Evolutionary conservation across 305 asterid genomes (phyloP).

Genomic region (Plantago coronopus): DNA sequence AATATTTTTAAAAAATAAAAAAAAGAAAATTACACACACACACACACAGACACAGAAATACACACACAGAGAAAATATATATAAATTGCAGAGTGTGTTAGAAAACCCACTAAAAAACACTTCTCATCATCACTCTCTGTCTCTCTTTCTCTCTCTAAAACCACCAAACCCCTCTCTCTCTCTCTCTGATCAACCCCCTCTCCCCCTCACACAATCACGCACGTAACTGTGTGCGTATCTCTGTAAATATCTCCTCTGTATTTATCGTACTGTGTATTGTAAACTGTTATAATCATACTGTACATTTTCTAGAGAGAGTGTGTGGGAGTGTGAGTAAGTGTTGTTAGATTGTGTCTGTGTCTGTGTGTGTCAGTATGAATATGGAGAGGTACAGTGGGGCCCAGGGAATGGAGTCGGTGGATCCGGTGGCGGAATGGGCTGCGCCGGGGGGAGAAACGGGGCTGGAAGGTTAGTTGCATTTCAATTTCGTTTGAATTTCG

Average conservation of each 20-base stretch:
- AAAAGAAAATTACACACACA: no score
- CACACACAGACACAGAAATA: no score
- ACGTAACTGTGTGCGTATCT: constrained; percentile 18
- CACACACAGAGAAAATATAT: no score
- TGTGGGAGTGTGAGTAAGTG: constrained; percentile 20
- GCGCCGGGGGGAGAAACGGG: constrained; percentile 90
- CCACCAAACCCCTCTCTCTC: constrained; percentile 38
- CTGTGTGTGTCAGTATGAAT: constrained; percentile 18
- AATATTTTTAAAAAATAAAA: no score
- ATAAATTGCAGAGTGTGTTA: constrained; percentile 19
- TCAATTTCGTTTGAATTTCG: constrained; percentile 50
- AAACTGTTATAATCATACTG: no score
- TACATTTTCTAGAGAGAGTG: no score
- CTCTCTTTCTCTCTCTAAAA: constrained; percentile 31
- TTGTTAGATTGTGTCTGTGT: constrained; percentile 7
- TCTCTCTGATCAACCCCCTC: constrained; percentile 27
- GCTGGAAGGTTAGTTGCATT: constrained; percentile 80
- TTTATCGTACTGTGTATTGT: no score
- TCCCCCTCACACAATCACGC: constrained; percentile 33
- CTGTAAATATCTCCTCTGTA: neutral
- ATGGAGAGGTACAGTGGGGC: constrained; percentile 73
- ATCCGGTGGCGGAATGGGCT: constrained; percentile 91
- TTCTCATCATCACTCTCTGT: constrained; percentile 19
- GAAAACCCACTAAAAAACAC: constrained; percentile 31
- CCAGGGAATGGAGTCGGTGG: constrained; percentile 69